Conservation (phyloP, 352 stramenopile species). For the Globisporangium megalacanthum region DNA sequence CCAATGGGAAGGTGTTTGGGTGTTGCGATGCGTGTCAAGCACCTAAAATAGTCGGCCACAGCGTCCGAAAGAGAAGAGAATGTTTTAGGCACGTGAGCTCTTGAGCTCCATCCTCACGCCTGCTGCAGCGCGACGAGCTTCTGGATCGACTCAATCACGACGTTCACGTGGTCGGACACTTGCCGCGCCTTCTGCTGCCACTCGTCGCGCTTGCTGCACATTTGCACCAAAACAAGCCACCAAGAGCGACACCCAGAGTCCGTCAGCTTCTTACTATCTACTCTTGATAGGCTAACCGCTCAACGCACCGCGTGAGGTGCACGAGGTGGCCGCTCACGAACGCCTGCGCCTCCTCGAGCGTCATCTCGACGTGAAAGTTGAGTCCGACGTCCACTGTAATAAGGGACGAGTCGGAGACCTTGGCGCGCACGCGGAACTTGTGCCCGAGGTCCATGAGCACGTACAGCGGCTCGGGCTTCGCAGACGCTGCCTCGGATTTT, state of each 20-base stretch:
- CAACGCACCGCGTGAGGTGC: conserved; percentile 41
- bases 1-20: neutral
- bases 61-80: neutral
- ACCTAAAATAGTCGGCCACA: neutral
- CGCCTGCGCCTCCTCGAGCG: conserved; percentile 38
- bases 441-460: conserved; percentile 68
- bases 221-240: conserved; percentile 1
- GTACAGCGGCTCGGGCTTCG: conserved; percentile 13
- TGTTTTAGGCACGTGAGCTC: neutral
- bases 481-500: neutral
- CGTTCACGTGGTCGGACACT: conserved; percentile 67
- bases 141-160: conserved; percentile 70
- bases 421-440: conserved; percentile 67
- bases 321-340: conserved; percentile 54
- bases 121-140: conserved; percentile 58
- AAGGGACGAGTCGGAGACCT: conserved; percentile 48
- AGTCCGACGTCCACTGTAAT: conserved; percentile 69
- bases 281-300: neutral
- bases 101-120: neutral
- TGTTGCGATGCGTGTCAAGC: neutral
- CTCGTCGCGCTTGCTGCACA: conserved; percentile 46
- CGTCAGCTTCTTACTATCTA: too few species aligned
- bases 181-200: conserved; percentile 71
- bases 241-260: neutral
- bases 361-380: conserved; percentile 80